Evolutionary conservation across 2,329 filamentous ascomycete genomes (phyloP), one percentile per base, ranked within the genome.

Genomic region (Colletotrichum shisoi): DNA sequence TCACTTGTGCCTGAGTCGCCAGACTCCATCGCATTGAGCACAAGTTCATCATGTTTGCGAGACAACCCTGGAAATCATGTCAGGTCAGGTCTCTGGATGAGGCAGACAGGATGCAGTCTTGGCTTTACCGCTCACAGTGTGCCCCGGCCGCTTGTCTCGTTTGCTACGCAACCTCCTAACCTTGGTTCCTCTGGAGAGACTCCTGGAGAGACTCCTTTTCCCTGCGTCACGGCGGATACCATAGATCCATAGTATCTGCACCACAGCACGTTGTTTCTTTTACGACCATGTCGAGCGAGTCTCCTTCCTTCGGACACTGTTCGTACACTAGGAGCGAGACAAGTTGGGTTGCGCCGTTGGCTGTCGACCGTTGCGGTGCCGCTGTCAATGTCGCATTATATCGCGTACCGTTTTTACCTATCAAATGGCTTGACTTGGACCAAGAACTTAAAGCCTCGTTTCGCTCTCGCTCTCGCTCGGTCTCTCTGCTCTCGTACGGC

Each of bases 381-480:
- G 63, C 58, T 52, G 51, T 51, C 51, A 57, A 40, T 39, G 63
- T 62, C 58, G 57, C 58, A 62, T 45, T 51, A 62, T 48, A 13
- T 4, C 27, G 12, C 40, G 31, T 44, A 31, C 49, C 15, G 12
- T 49, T 53, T 34, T 54, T 19, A 52, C 53, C 60, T 62, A 57
- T 48, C 21, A 58, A 42, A 40, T 53, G 51, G 51, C 31, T 31
- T 34, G 42, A 34, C n/a, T 21, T 42, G 40, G 37, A 48, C n/a
- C 37, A 12, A 51, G 27, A 48, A 39, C 27, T n/a, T 11, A 49
- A 31, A 31, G n/a, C 46, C 46, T 15, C 51, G 44, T 46, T 44
- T 58, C 48, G 53, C 53, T 54, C 64, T 63, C 64, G 60, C 48
- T 53, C 60, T 54, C 64, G 64, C 46, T 24, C 64, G 64, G 39